Base-by-base conservation (phyloP, 768 basidiomycete species). In the Mrakia hoshinonis region DNA sequence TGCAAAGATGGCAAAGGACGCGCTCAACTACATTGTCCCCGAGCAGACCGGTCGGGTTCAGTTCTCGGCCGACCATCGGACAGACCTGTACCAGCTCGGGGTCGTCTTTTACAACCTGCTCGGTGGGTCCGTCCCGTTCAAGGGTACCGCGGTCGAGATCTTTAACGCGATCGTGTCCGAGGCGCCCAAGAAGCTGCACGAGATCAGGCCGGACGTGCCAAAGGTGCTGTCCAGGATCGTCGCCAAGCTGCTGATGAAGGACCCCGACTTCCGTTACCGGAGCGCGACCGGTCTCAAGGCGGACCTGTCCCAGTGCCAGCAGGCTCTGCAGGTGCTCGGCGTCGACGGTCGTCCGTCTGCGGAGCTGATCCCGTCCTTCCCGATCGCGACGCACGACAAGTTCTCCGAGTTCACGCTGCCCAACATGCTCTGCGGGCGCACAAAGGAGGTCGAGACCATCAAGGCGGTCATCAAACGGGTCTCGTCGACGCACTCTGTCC, bases 61-160 rank as follows among this genome's bases (percentile, higher is more conserved):
- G 46, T 61, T 60, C 24, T 38, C 47, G 18, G 87, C 88, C 75
- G 88, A 89, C 76, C 87, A 88, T 74, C 79, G 88, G 70, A 89
- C 88, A 12, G 89, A 90, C 78, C 78, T 90, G 34, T 89, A 90
- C 77, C 87, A 87, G 0, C 81, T 89, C 9, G 89, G 89, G 2
- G 84, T 88, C 70, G 68, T 58, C 18, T 62, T 73, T 22, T 68
- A 39, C 13, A 49, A 54, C 5, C 24, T 73, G 3, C 52, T 73
- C 10, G 68, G 66, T 2, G 72, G 72, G 20, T 38, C 48, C 15
- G 34, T 73, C 13, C 72, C 72, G 0, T 73, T 67, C n/a, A 31
- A 13, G 9, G 64, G 69, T 49, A 29, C 82, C 3, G 83, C 85
- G 15, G 73, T 87, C 74, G 88, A 90, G 76, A 80, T 90, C 29